A percentile compares a stretch with the other conserved stretches of the same genome.
These are phyloP conservation scores for Diaporthe sp. DNA, from an alignment of 2,329 filamentous ascomycete genomes.

Conservation along the genomic window DNA sequence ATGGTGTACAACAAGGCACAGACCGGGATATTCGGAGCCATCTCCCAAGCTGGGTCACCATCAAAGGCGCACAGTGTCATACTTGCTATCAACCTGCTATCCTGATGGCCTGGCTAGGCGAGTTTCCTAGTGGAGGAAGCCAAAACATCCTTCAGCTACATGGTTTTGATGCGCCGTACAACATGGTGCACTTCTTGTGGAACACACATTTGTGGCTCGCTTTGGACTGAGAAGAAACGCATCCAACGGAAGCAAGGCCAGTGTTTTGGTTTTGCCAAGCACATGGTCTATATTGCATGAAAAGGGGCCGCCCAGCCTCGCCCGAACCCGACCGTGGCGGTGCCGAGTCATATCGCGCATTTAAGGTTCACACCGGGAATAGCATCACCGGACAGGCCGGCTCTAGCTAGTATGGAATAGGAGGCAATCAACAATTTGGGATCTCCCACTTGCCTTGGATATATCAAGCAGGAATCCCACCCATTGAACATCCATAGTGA, in stretches of 20 bases:
- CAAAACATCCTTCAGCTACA: neutral
- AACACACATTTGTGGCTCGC: too few species aligned
- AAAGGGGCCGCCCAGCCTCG: constrained; percentile 9
- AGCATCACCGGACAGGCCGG: constrained; percentile 21
- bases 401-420: constrained; percentile 24
- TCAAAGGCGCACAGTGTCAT: too few species aligned
- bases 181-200: neutral
- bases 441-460: neutral
- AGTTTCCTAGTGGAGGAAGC: too few species aligned
- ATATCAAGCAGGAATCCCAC: neutral
- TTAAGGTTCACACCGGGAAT: constrained; percentile 27
- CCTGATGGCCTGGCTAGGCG: too few species aligned
- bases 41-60: too few species aligned
- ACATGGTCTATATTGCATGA: neutral
- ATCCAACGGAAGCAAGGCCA: neutral
- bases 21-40: too few species aligned
- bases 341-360: constrained; percentile 23
- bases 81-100: too few species aligned
- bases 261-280: neutral
- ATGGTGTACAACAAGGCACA: too few species aligned
- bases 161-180: neutral
- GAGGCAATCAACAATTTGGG: neutral
- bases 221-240: neutral
- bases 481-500: neutral
- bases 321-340: neutral